These are phyloP conservation scores for Sporothrix curviconia DNA, from an alignment of 2,329 filamentous ascomycete species.

Conservation along the genomic window DNA sequence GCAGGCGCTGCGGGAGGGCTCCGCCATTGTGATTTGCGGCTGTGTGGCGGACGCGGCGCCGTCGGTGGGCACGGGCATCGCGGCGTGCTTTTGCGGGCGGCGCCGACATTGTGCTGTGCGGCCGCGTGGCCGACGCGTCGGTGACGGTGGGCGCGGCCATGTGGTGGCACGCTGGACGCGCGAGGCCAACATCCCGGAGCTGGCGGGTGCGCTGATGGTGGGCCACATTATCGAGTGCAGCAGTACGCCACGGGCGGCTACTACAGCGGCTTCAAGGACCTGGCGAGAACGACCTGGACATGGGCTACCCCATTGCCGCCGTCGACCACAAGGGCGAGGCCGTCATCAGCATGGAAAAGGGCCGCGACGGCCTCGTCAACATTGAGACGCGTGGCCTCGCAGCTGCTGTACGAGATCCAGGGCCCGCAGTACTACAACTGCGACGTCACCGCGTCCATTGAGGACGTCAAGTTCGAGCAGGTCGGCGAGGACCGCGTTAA, in stretches of 20 bases:
- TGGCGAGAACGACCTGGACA: constrained; percentile 35
- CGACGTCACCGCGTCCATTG: constrained; percentile 28
- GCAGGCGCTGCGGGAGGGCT: constrained; percentile 27
- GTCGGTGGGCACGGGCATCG: constrained; percentile 37
- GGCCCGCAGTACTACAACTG: constrained; percentile 31
- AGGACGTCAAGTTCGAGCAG: constrained; percentile 38
- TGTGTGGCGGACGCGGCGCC: constrained; percentile 35
- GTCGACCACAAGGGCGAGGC: constrained; percentile 36
- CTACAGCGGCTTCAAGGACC: constrained; percentile 39
- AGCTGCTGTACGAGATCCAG: constrained; percentile 34
- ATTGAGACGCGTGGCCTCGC: constrained; percentile 19
- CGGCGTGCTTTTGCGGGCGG: constrained; percentile 28
- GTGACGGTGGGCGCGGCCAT: constrained; percentile 41
- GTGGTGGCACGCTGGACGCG: constrained; percentile 42
- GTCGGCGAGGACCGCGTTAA: constrained; percentile 27
- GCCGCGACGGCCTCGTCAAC: constrained; percentile 19
- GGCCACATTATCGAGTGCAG: constrained; percentile 41
- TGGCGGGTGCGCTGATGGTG: constrained; percentile 37
- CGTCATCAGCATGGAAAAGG: constrained; percentile 24
- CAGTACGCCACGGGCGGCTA: constrained; percentile 41
- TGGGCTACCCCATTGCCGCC: constrained; percentile 44
- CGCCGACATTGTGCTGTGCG: constrained; percentile 33
- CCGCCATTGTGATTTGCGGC: constrained; percentile 33
- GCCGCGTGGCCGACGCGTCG: constrained; percentile 33
- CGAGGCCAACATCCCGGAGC: constrained; percentile 34